Conservation (phyloP, 1,284 basidiomycete genomes). For the Ustilago lituana region DNA sequence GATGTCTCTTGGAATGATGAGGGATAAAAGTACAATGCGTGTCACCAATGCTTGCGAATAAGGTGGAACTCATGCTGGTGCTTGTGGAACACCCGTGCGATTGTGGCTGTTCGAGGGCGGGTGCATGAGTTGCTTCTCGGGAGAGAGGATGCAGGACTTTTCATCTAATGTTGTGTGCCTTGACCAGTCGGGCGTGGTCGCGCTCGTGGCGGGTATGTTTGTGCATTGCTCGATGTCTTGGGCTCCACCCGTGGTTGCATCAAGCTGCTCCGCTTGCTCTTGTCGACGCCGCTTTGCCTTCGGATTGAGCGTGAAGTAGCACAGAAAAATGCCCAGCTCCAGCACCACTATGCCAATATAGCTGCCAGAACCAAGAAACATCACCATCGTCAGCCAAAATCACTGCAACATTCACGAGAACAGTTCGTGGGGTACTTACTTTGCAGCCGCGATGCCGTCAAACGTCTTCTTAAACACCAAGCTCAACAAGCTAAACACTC, state of each 20-base stretch:
- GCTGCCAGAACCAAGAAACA: conserved; percentile 2
- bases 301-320: conserved; percentile 76
- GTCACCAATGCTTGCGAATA: too few species aligned
- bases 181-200: conserved; percentile 28
- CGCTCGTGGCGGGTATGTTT: background rate
- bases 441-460: conserved; percentile 74
- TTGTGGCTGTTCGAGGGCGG: too few species aligned
- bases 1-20: background rate
- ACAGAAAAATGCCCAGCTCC: conserved; percentile 71
- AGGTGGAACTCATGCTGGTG: background rate
- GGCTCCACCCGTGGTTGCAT: background rate
- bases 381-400: background rate
- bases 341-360: conserved; percentile 75
- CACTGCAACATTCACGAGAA: too few species aligned
- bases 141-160: conserved; percentile 2
- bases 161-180: conserved; percentile 24
- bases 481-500: conserved; percentile 76
- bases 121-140: background rate
- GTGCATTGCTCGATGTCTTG: conserved; percentile 6
- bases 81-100: too few species aligned
- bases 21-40: background rate
- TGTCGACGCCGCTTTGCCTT: conserved; percentile 35
- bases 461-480: conserved; percentile 77
- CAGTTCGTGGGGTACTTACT: background rate
- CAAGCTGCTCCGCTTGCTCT: background rate